Percentiles rank a stretch among this genome's conserved stretches.
Conservation (phyloP, 257 asterid species). For the Fraxinus quadrangulata region DNA sequence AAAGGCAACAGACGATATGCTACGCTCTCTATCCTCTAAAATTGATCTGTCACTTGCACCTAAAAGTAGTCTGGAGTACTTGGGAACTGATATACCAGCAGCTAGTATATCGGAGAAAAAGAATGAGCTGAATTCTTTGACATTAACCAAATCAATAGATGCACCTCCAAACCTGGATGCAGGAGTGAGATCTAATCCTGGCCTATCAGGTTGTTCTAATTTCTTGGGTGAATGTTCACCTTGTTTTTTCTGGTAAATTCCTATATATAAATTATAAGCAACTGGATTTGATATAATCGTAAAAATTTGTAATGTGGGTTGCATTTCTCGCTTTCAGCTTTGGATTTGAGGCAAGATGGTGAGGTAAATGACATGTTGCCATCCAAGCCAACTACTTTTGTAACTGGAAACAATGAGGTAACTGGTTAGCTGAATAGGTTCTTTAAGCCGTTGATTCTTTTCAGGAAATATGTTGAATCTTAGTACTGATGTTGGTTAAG, state of each 20-base stretch:
- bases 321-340: slow-evolving; percentile 39
- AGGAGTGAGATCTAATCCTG: slow-evolving; percentile 43
- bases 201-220: slow-evolving; percentile 44
- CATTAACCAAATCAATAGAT: slow-evolving; percentile 30
- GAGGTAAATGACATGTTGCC: slow-evolving; percentile 31
- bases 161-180: slow-evolving; percentile 34
- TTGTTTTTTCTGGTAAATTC: slow-evolving; percentile 7
- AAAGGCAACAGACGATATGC: slow-evolving; percentile 74
- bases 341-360: slow-evolving; percentile 44
- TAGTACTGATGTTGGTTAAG: background rate
- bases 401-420: slow-evolving; percentile 52
- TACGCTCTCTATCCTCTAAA: slow-evolving; percentile 53
- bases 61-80: slow-evolving; percentile 31
- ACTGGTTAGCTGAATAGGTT: slow-evolving; percentile 1
- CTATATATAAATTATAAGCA: background rate
- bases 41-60: slow-evolving; percentile 45
- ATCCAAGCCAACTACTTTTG: slow-evolving; percentile 36
- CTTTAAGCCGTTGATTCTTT: slow-evolving; percentile 22
- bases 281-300: slow-evolving; percentile 16
- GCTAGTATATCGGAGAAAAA: slow-evolving; percentile 36
- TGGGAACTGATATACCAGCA: slow-evolving; percentile 32
- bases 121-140: slow-evolving; percentile 31
- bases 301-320: slow-evolving; percentile 13
- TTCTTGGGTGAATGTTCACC: slow-evolving; percentile 19
- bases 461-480: slow-evolving; percentile 1